Evolutionary conservation across 371 early-diverging fungal species (phyloP), one percentile per base, ranked within the genome.

Genomic region (Mucor lusitanicus): DNA sequence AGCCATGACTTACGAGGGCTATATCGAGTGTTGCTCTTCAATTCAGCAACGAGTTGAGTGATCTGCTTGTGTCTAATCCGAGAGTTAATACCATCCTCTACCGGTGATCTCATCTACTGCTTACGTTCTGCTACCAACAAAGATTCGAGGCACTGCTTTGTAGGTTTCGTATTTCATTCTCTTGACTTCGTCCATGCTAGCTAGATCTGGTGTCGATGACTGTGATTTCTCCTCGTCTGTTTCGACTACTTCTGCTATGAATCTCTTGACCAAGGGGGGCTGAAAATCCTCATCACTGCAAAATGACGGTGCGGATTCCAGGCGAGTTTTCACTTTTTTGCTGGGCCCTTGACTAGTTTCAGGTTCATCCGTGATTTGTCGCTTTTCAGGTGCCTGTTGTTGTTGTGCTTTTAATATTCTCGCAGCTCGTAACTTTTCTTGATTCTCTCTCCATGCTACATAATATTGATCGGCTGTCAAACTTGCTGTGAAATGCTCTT

Each of bases 121-220:
- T 70, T 79, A 82, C 87, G 87, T 87, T 73, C 87, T 78, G 64
- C 81, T 85, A 13, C 87, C 83, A 58, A 82, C 78, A 65, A 77
- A 85, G 8, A 87, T 86, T 25, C 66, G 46, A 8, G 73, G 73
- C 33, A 69, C 37, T 19, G 21, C 40, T 30, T 25, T 64, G 25
- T 55, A 57, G 0, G 60, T 46, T 3, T 64, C n/a, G 12, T 69
- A 55, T 9, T 72, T 70, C 17, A 74, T 48, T 48, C 69, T 48
- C 4, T 44, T 42, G 46, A 66, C 54, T 27, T 68, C 73, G 6
- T 68, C 44, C 17, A 42, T 66, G 6, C 57, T 61, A 17, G 25
- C 61, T n/a, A 30, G 28, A 9, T 32, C 64, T 44, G 30, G 28
- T 19, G 33, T 33, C 19, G 50, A 6, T 50, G 13, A 32, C n/a